Conservation (phyloP, 257 asterid genomes). For the Solanum lignicaule region DNA sequence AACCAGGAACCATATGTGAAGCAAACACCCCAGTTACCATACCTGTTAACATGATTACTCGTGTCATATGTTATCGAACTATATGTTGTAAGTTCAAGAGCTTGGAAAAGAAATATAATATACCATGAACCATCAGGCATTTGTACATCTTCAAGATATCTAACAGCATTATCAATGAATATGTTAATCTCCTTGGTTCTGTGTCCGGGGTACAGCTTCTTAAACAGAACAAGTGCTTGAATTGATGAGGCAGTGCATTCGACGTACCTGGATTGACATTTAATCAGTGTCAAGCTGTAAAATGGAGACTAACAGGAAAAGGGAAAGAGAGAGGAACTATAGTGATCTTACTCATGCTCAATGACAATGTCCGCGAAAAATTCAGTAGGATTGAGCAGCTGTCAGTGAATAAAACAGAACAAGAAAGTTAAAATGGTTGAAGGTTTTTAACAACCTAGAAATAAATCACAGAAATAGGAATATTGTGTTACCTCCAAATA, state of each 20-base stretch:
- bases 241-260: conserved; percentile 78
- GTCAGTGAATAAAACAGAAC: not conserved
- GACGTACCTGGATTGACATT: conserved; percentile 31
- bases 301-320: not conserved
- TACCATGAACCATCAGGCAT: conserved; percentile 83
- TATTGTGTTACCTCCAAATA: conserved; percentile 60
- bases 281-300: not conserved
- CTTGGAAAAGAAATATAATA: not conserved
- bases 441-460: too few species aligned
- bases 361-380: conserved; percentile 51
- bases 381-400: conserved; percentile 76
- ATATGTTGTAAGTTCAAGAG: not conserved
- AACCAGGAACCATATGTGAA: conserved; percentile 79
- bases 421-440: not conserved
- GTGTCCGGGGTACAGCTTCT: conserved; percentile 45
- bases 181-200: conserved; percentile 45
- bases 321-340: not conserved
- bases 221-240: conserved; percentile 56
- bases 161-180: conserved; percentile 27
- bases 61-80: not conserved
- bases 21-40: conserved; percentile 82
- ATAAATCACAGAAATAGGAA: too few species aligned
- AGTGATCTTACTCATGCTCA: conserved; percentile 62
- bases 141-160: conserved; percentile 47
- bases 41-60: conserved; percentile 20